Conservation (phyloP, 2,329 filamentous ascomycete species). For the Exophiala aquamarina region DNA sequence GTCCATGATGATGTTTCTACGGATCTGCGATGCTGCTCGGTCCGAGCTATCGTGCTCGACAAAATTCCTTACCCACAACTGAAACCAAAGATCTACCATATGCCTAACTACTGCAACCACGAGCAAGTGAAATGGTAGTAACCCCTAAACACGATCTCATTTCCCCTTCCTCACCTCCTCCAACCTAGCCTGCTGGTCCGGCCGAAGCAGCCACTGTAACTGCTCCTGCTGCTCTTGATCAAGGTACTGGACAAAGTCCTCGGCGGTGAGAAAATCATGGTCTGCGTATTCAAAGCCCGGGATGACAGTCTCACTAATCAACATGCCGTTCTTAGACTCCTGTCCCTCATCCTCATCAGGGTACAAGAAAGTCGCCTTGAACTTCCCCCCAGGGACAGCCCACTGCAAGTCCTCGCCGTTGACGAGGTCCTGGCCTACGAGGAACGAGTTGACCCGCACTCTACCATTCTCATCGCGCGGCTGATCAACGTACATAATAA, state of each 20-base stretch:
- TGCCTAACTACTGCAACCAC: too few species aligned
- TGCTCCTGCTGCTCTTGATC: conserved; percentile 50
- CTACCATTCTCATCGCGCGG: conserved; percentile 33
- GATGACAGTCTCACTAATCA: conserved; percentile 68
- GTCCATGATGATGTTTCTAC: too few species aligned
- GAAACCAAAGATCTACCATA: too few species aligned
- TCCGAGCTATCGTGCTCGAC: too few species aligned
- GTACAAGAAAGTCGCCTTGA: conserved; percentile 63
- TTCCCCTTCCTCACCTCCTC: conserved; percentile 3
- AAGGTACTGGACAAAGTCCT: conserved; percentile 54
- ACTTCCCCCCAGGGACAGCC: conserved; percentile 68
- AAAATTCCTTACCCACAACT: too few species aligned
- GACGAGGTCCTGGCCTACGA: conserved; percentile 60
- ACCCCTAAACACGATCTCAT: too few species aligned
- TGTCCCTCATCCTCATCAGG: conserved; percentile 41
- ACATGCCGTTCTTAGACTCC: conserved; percentile 48
- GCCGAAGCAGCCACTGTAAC: conserved; percentile 41
- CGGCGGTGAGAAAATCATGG: conserved; percentile 63
- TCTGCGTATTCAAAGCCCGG: conserved; percentile 68
- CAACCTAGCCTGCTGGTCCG: conserved; percentile 20
- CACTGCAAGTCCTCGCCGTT: conserved; percentile 64
- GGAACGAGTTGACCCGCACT: conserved; percentile 61
- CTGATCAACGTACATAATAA: conserved; percentile 61
- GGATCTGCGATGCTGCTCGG: too few species aligned
- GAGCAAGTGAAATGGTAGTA: too few species aligned